A percentile compares a stretch with the other conserved stretches of the same genome.
Conservation (phyloP, 192 early-diverging fungal genomes). For the Lobulomyces angularis region DNA sequence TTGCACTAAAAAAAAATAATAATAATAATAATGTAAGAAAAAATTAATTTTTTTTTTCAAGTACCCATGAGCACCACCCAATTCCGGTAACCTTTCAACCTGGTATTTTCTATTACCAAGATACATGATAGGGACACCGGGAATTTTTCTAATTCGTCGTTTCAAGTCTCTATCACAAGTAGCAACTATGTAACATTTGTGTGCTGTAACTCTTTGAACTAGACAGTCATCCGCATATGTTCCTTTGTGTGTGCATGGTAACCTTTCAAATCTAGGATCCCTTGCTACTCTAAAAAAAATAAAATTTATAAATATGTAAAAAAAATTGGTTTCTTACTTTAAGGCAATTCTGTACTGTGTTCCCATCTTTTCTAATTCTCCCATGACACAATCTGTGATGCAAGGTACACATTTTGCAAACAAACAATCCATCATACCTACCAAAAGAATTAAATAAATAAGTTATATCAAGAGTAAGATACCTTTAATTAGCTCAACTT, state of each 20-base stretch:
- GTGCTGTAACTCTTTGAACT: constrained; percentile 77
- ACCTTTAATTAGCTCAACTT: constrained; percentile 85
- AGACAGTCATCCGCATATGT: constrained; percentile 99
- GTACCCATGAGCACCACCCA: background rate
- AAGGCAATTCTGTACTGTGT: constrained; percentile 91
- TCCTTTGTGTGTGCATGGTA: constrained; percentile 93
- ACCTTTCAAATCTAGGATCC: constrained; percentile 91
- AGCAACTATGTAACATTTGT: constrained; percentile 95
- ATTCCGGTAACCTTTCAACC: constrained; percentile 89
- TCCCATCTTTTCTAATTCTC: constrained; percentile 96
- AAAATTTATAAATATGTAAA: constrained; percentile 3
- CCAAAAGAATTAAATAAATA: no score
- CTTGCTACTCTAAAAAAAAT: constrained; percentile 56
- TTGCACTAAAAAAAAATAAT: background rate
- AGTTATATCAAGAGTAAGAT: no score
- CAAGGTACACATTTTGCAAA: constrained; percentile 64
- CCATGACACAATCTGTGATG: constrained; percentile 97
- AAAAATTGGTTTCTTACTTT: constrained; percentile 25
- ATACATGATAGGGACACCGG: constrained; percentile 96
- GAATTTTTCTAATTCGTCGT: constrained; percentile 84
- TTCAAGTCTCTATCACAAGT: constrained; percentile 97
- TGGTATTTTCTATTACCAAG: constrained; percentile 79
- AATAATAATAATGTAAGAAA: no score
- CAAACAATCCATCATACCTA: no score
- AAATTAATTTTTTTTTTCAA: no score